Evolutionary conservation across 108 stramenopile genomes (phyloP), one percentile per base, ranked within the genome.

Genomic region (Cylindrotheca fusiformis): DNA sequence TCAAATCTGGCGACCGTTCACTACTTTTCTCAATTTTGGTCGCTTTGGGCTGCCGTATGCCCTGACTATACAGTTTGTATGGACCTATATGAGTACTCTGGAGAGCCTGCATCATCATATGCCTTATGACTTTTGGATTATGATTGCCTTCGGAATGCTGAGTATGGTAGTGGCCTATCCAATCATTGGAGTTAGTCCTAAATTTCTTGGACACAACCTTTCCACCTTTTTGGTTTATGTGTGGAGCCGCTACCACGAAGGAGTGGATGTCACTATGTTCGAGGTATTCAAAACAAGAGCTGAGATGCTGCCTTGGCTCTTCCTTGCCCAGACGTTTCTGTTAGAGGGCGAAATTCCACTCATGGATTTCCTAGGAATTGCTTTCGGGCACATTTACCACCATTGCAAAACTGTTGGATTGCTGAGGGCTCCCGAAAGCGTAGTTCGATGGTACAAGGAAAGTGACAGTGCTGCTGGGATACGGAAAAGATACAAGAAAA

Each of bases 21-120:
- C 95, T 10, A 78, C 86, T 19, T 96, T 96, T 68, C 65, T 96
- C 27, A 91, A 94, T 68, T 86, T 93, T 73, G 95, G 95, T 20
- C 89, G 89, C 4, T 61, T 96, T 49, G 90, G 93, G 6, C 58
- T 94, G 27, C 82, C 85, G 44, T 96, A 91, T 65, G 52, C 80
- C 24, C 76, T 96, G 79, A 93, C 95, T 4, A 70, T 77, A 17
- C 93, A 94, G 19, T 96, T 96, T 63, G 78, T 96, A n/a, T 96
- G 95, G 95, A 94, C 86, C 24, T 97, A 98, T 79, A 98, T 98
- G 97, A 76, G 86, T 46, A 90, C 92, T 14, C 65, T 98, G 74
- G 97, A 98, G 73, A 77, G 92, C 60, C 65, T 97, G 57, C 77
- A 89, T 68, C 95, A 95, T 76, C 74, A 80, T 52, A 74, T 77